Evolutionary conservation across 306 rosid species (phyloP).

Genomic region (Prunus mongolica): DNA sequence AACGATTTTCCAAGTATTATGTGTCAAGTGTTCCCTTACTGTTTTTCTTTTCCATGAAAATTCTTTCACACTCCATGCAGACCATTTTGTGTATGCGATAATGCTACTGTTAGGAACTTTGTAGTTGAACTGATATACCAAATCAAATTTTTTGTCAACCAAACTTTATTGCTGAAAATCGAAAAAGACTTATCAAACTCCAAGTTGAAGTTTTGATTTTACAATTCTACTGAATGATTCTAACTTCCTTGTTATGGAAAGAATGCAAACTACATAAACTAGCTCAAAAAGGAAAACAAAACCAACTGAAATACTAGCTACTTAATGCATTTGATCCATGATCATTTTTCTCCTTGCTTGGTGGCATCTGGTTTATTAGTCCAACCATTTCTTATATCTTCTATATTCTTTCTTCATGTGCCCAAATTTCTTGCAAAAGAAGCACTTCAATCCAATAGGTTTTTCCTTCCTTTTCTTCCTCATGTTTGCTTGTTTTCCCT

Average conservation of each 20-base stretch:
- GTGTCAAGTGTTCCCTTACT: no score
- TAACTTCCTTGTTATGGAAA: background rate
- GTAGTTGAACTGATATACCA: background rate
- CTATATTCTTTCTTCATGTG: background rate
- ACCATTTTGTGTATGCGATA: no score
- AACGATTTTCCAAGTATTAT: no score
- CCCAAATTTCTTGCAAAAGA: background rate
- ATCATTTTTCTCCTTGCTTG: background rate
- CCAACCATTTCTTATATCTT: background rate
- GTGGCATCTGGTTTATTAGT: background rate
- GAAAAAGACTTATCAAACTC: no score
- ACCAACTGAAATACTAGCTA: background rate
- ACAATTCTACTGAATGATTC: background rate
- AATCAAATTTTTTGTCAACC: background rate
- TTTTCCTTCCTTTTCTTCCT: no score
- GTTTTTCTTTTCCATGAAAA: no score
- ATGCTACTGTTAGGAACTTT: background rate
- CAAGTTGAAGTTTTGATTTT: no score
- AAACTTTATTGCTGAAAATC: background rate
- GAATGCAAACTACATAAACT: background rate
- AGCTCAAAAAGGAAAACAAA: background rate
- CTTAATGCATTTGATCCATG: background rate
- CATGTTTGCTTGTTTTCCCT: no score
- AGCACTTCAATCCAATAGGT: background rate
- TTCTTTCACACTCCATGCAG: no score